Base-by-base conservation (phyloP, 371 early-diverging fungal species). In the Mucor lusitanicus region DNA sequence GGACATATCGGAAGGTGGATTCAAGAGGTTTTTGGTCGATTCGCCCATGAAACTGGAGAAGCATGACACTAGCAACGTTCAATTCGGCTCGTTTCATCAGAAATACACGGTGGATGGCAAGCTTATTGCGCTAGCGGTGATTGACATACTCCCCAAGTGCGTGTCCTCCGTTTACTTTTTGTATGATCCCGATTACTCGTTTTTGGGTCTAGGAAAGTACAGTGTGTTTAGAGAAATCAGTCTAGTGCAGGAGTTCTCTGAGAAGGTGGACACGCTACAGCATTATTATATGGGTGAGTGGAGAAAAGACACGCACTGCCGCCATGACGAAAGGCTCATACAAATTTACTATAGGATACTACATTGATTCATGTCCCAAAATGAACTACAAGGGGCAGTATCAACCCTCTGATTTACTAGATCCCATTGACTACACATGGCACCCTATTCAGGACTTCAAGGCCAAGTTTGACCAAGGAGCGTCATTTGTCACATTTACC, bases 301-400 rank as follows among this genome's bases (percentile, higher is more conserved):
- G 23, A n/a, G 3, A 35, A 3, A 54, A 19, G 8, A 37, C 2
- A 32, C 11, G 39, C 15, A n/a, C n/a, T n/a, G n/a, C 6, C 7
- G 37, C 5, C 40, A 17, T 17, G 17, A 0, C 17, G 17, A 17
- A 17, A 17, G 15, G 40, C 40, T 40, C 17, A 40, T 17, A 40
- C 1, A 67, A 6, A 7, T 23, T 13, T 35, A 23, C 4, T 70
- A n/a, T n/a, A 87, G 97, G 96, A 0, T 96, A 85, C 70, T 97
- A 94, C 73, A 93, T 98, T 40, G 94, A 96, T 58, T 75, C 84
- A 6, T 97, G 97, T 68, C 84, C 83, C 15, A 97, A 98, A 72
- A 97, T 98, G 97, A 78, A 82, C 2, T 98, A 98, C 78, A 98
- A 98, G 73, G 95, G 87, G 3, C 87, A 90, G 33, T 97, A 91